phyloP scores from a whole-genome alignment of 306 rosid species.

The Canavalia gladiata region DNA sequence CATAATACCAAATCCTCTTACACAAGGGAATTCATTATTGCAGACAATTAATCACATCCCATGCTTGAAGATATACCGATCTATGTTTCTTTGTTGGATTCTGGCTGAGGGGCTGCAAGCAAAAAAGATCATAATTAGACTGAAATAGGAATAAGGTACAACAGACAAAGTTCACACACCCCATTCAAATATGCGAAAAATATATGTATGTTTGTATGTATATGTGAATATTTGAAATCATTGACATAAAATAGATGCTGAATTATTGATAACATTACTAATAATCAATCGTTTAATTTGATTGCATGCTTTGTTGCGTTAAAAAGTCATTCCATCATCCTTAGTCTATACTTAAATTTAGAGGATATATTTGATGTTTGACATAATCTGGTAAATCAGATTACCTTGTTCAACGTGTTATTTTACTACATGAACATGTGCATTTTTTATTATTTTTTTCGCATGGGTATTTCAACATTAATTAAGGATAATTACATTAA shows the following conservation, averaged over 20 bases:
- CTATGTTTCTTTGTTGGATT: conserved; percentile 8
- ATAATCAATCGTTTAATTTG: not conserved
- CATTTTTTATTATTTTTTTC: conserved; percentile 18
- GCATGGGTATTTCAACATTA: not conserved
- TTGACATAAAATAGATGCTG: not conserved
- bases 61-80: conserved; percentile 18
- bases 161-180: not conserved
- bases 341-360: conserved; percentile 9
- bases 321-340: not conserved
- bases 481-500: not conserved
- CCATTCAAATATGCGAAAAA: not conserved
- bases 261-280: not conserved
- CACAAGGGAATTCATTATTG: conserved; percentile 41
- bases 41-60: conserved; percentile 8
- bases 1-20: conserved; percentile 31
- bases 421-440: not conserved
- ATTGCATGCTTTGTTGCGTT: not conserved
- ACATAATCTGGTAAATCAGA: conserved; percentile 4
- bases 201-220: not conserved
- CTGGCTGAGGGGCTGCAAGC: conserved; percentile 36
- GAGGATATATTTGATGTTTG: not conserved
- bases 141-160: not conserved
- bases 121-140: conserved; percentile 39
- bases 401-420: not conserved
- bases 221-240: not conserved